Base-by-base conservation (phyloP, 495 filamentous ascomycete species). In the Hyphodiscus hymeniophilus region DNA sequence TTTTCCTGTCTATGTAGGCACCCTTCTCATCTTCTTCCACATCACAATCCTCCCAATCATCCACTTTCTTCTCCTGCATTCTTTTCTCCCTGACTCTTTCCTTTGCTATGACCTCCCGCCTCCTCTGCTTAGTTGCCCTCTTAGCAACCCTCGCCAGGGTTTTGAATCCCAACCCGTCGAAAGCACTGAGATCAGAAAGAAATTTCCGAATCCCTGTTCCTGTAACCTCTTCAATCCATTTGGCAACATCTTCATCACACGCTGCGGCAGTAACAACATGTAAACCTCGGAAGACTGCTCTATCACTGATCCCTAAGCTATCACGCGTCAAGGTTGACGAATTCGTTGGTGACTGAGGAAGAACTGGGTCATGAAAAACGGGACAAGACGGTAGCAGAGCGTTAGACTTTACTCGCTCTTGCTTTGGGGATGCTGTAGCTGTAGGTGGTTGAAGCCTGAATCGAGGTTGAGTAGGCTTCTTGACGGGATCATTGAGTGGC, bases 221-320 rank as follows among this genome's bases (percentile, higher is more conserved):
- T 0, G 69, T 75, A 44, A 65, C 60, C 7, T 61, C 54, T 23
- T 63, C 60, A 50, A 76, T 66, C 54, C 65, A 62, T 2, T 58
- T 62, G 50, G 73, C 71, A 5, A 73, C 58, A 23, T 62, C 59
- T 22, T 66, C 60, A 48, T 76, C 68, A 13, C 66, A 70, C 7
- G 68, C 71, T 7, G 73, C 73, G 0, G 66, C 65, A 34, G 69
- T 67, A 10, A 70, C 66, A 18, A 75, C 66, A 40, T 68, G 67
- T 1, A 76, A 60, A 1, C 73, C 73, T 32, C 62, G 65, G 35
- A 75, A 62, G 18, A 76, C 63, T 45, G 71, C 64, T 42, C 55
- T 55, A 41, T 71, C 66, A 20, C 47, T 61, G 40, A 69, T 63
- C 26, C 62, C 54, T 8, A 54, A 54, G 28, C 70, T 65, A 3